Evolutionary conservation across 768 basidiomycete genomes (phyloP), one percentile per base, ranked within the genome.

Genomic region (Russula compacta): DNA sequence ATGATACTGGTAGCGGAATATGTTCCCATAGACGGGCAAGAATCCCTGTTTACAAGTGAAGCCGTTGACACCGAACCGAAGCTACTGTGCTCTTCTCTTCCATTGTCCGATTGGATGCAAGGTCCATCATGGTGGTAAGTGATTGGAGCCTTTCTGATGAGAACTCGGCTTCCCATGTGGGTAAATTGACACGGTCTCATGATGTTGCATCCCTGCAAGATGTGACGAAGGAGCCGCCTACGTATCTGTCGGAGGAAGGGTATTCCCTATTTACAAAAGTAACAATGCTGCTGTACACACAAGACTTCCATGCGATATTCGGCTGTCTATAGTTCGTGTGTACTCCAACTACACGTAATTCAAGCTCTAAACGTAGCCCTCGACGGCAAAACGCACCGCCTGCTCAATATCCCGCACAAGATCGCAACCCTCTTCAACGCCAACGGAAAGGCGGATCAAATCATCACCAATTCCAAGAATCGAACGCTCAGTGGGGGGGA

Each of bases 371-470:
- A 4, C 4, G n/a, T n/a, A 32, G 52, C 56, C 57, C 24, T 58
- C 58, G 4, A 69, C 64, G 2, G 79, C 82, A 15, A 67, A 71
- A 63, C 79, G 76, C 56, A 93, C 71, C 11, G 88, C 90, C 67
- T 81, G 78, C 67, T 82, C 73, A 11, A 94, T 73, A 74, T 93
- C 92, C 40, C 72, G 74, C 10, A 94, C 73, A 50, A 98, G 69
- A 75, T 98, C 95, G 21, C 88, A 86, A 14, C 71, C 77, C 53
- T 98, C 95, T 73, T 98, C 95, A 14, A 95, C 81, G 2, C 95
- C 95, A 0, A 95, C 89, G 39, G 85, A 87, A 64, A 98, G 71
- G 17, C 95, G 77, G 3, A 97, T 76, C 60, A 95, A 71, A 63
- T 86, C 82, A 19, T 85, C 85, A 5, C 82, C 83, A 63, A 98